Base-by-base conservation (phyloP, 2,329 filamentous ascomycete species). In the Lasiodiplodia gonubiensis region DNA sequence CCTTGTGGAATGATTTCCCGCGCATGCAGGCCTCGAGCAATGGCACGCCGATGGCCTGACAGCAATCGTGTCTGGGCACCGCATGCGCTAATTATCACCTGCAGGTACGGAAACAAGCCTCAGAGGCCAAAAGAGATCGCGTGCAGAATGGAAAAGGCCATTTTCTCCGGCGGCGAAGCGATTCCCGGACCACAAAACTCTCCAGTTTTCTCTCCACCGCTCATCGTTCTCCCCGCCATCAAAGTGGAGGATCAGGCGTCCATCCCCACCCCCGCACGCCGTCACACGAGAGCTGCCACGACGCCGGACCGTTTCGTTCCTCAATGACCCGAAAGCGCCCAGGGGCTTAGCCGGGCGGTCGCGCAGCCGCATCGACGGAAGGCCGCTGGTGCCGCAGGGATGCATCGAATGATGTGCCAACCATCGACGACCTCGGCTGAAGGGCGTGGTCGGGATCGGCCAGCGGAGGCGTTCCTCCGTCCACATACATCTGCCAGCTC, bases 341-440 rank as follows among this genome's bases (percentile, higher is more conserved):
- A 51, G 39, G 64, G 53, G 21, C 64, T 30, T 52, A 49, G 42
- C 55, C 25, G 57, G 48, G 33, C 30, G 23, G 35, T 67, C 48
- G 35, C 65, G 60, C 54, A 67, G 65, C 65, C 65, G 54, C 54
- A 67, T 67, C 55, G 61, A 63, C 46, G 59, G 59, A 63, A 63
- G 23, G 59, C 54, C 64, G 54, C 25, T 52, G 52, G 64, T 37
- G 52, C 64, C n/a, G 54, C 64, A 60, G 64, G 65, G 65, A 67
- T 60, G 54, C 65, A 60, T 67, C 55, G 55, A 61, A 67, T 61
- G 65, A 67, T 60, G 30, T 48, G 48, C 54, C 39, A 61, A 30
- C 52, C 48, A 48, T 59, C 48, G 54, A 54, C 65, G 61, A 67
- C 65, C 65, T 67, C 65, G 65, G 65, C 65, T 60, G 54, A 61